Evolutionary conservation across 306 rosid genomes (phyloP).

Genomic region (Fragaria iinumae): DNA sequence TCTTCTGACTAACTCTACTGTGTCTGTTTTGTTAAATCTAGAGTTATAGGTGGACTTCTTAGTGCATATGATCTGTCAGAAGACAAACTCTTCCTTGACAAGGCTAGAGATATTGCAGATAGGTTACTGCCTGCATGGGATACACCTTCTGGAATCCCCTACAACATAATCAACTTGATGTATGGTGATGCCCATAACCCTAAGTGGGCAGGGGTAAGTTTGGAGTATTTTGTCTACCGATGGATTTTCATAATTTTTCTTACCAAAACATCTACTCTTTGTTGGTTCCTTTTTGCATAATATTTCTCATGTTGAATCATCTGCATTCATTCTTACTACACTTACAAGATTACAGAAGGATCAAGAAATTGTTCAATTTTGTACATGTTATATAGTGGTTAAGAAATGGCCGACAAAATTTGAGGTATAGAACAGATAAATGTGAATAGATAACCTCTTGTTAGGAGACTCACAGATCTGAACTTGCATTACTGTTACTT

Average conservation of each 20-base stretch:
- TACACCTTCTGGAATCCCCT: slow-evolving; percentile 70
- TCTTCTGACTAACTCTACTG: neutral
- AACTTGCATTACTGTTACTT: neutral
- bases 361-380: neutral
- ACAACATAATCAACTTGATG: slow-evolving; percentile 57
- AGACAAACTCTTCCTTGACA: slow-evolving; percentile 56
- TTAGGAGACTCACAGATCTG: neutral
- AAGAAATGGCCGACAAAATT: neutral
- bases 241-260: neutral
- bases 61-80: slow-evolving; percentile 63
- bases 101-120: slow-evolving; percentile 62
- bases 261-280: neutral
- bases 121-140: slow-evolving; percentile 66
- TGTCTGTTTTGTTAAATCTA: slow-evolving; percentile 32
- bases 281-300: neutral
- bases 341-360: neutral
- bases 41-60: slow-evolving; percentile 67
- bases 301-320: neutral
- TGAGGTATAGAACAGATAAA: neutral
- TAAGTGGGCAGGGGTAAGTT: slow-evolving; percentile 52
- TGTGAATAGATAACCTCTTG: neutral
- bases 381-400: neutral
- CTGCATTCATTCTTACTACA: neutral
- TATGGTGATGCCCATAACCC: slow-evolving; percentile 47
- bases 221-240: neutral